These are phyloP conservation scores for Colletotrichum limetticola DNA, from an alignment of 2,329 filamentous ascomycete species.

Conservation along the genomic window DNA sequence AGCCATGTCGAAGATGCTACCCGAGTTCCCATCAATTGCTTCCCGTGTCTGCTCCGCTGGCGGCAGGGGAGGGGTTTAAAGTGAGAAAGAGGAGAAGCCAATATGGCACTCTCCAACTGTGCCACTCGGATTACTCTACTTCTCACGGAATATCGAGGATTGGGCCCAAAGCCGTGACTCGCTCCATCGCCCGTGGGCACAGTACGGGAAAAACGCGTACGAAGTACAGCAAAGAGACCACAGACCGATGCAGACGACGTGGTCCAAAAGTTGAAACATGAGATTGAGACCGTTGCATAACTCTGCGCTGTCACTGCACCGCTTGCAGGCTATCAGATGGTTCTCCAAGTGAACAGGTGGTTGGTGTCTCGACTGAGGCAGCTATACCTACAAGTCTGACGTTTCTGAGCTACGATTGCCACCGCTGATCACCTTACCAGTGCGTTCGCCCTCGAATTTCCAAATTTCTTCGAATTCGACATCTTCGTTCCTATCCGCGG, in stretches of 20 bases:
- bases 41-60: not conserved
- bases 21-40: not conserved
- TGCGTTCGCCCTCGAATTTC: not conserved
- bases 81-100: not conserved
- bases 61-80: not conserved
- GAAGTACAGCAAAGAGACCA: not conserved
- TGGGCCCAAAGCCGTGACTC: not conserved
- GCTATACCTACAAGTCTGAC: not conserved
- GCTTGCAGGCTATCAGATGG: not conserved
- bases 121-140: constrained; percentile 6
- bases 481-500: not conserved
- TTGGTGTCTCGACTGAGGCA: not conserved
- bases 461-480: not conserved
- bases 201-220: not conserved
- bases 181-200: not conserved
- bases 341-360: not conserved
- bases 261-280: not conserved
- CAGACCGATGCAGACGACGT: not conserved
- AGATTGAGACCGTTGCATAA: not conserved
- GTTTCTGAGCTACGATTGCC: not conserved
- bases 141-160: not conserved
- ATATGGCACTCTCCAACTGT: constrained; percentile 8
- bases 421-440: not conserved
- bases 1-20: constrained; percentile 12
- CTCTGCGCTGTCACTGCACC: not conserved